Evolutionary conservation across 345 rosid genomes (phyloP).

Genomic region (Gossypium arboreum): DNA sequence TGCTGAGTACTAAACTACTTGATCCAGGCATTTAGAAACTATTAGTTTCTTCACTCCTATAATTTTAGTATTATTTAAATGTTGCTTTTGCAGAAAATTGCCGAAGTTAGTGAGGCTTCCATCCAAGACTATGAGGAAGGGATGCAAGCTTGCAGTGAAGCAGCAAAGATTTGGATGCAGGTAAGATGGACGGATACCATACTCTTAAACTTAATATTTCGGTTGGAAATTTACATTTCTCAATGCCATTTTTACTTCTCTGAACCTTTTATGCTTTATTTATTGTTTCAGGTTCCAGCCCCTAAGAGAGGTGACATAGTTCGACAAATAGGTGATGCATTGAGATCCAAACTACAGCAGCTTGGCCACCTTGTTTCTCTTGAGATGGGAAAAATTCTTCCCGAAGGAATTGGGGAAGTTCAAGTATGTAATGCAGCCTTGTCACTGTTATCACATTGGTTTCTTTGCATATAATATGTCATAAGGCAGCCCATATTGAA

Average conservation of each 20-base stretch:
- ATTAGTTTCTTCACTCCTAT: not conserved
- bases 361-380: conserved; percentile 89
- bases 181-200: conserved; percentile 25
- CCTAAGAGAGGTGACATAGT: conserved; percentile 98
- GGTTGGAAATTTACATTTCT: not conserved
- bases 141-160: conserved; percentile 76
- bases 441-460: not conserved
- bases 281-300: conserved; percentile 64
- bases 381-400: conserved; percentile 96
- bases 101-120: conserved; percentile 78
- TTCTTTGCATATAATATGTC: not conserved
- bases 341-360: conserved; percentile 68
- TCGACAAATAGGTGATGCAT: conserved; percentile 90
- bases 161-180: conserved; percentile 85
- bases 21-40: not conserved
- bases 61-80: not conserved
- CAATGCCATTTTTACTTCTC: not conserved
- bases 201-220: not conserved
- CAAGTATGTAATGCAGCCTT: conserved; percentile 46
- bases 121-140: conserved; percentile 80
- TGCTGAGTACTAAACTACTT: not conserved
- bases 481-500: not conserved
- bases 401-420: conserved; percentile 98
- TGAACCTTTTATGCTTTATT: not conserved
- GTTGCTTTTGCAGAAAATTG: conserved; percentile 48